These are phyloP conservation scores for Aspergillus awamori DNA, from an alignment of 2,329 filamentous ascomycete genomes.

Conservation along the genomic window DNA sequence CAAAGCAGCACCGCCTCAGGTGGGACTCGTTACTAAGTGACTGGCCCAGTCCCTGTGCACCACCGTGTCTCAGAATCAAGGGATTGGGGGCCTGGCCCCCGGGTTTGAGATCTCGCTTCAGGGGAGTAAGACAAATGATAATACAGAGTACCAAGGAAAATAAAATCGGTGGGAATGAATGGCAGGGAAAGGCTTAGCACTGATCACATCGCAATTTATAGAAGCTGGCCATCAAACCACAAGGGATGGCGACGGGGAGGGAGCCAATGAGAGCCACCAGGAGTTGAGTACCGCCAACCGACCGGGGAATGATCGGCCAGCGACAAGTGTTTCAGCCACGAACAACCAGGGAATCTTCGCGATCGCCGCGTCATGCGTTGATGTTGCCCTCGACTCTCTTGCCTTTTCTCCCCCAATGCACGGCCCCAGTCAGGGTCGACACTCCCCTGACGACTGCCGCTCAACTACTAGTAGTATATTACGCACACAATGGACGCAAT, in stretches of 20 bases:
- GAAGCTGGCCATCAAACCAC: neutral
- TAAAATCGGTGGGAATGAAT: no score
- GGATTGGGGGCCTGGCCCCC: neutral
- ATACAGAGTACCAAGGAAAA: no score
- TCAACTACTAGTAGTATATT: neutral
- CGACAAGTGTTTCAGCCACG: neutral
- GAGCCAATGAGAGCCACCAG: neutral
- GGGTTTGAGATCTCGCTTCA: no score
- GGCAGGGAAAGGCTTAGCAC: neutral
- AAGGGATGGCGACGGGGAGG: neutral
- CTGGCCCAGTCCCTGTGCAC: no score
- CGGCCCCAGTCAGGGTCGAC: slow-evolving; percentile 3
- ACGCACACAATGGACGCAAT: neutral
- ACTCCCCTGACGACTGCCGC: neutral
- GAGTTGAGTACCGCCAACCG: neutral
- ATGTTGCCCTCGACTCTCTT: neutral
- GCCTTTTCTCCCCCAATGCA: neutral
- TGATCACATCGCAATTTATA: slow-evolving; percentile 3
- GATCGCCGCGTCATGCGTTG: neutral
- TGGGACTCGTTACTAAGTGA: neutral
- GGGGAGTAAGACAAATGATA: no score
- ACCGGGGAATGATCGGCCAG: neutral
- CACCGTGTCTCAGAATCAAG: no score
- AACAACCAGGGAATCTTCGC: neutral
- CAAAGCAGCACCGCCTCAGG: neutral